Base-by-base conservation (phyloP, 768 basidiomycete species). In the Boletus reticulatus region DNA sequence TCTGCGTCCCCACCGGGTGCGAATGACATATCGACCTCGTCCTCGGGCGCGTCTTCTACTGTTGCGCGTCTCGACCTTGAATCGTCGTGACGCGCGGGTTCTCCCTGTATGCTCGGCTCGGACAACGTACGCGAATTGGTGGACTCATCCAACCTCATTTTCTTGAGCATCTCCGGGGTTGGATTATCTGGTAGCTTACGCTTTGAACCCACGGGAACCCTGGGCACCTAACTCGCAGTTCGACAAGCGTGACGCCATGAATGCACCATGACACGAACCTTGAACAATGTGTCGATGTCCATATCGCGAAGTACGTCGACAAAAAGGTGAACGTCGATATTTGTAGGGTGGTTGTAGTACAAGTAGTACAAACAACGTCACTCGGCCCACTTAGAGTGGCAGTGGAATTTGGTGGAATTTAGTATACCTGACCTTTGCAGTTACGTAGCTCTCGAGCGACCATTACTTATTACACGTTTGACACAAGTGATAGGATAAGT, bases 1-100 rank as follows among this genome's bases (percentile, higher is more conserved):
- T 95, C 93, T 1, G 91, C 89, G 60, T 96, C 94, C 22, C 86
- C 87, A 11, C 91, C 91, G 12, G 92, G 92, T 0, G 89, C 88
- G 71, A 92, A 92, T 57, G 79, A 76, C 1, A 57, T 58, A n/a
- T 65, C 73, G 45, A 54, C 63, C 4, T 62, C 64, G 12, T 63
- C 68, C 17, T 67, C 75, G 47, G 66, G 71, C 29, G 71, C 74
- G 48, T 93, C 90, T 68, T 85, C 84, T 14, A 90, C 81, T 0
- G 78, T 84, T 13, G 73, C 77, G 24, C 69, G 76, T 54, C 78
- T 78, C 41, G 75, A 66, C 53, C 75, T 43, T 59, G 68, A 58
- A 52, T 17, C 45, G 43, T 38, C 52, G 31, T 9, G 63, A 46
- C 31, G 53, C 20, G 19, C 48, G 22, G 19, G 44, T 16, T 59